A percentile compares a stretch with the other conserved stretches of the same genome.
Evolutionary conservation across 2,329 filamentous ascomycete genomes (phyloP).

Genomic region (Neoascochyta sp.): DNA sequence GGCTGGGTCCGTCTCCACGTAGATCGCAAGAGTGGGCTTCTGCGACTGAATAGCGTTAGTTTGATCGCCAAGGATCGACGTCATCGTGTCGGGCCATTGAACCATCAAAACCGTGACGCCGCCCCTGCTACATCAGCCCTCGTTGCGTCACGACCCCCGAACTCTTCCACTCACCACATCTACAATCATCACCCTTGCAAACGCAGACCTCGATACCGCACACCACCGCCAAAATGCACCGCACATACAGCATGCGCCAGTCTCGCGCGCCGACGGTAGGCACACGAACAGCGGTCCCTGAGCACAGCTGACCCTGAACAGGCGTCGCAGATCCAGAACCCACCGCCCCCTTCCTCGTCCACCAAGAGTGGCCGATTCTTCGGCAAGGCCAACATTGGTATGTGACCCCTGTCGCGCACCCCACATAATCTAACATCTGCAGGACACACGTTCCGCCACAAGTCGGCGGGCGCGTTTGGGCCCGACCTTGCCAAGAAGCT

Average conservation of each 20-base stretch:
- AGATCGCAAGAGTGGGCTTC: too few relatives aligned
- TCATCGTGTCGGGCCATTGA: too few relatives aligned
- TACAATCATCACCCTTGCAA: slow-evolving; percentile 1
- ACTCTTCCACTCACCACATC: slow-evolving; percentile 1
- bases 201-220: slow-evolving; percentile 1
- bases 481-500: slow-evolving; percentile 97
- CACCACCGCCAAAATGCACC: slow-evolving; percentile 67
- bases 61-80: too few relatives aligned
- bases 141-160: slow-evolving; percentile 6
- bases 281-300: slow-evolving; percentile 1
- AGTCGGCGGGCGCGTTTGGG: slow-evolving; percentile 71
- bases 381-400: slow-evolving; percentile 80
- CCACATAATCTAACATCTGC: slow-evolving; percentile 6
- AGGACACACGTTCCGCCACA: slow-evolving; percentile 70
- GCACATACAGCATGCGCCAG: slow-evolving; percentile 84
- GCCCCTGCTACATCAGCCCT: too few relatives aligned
- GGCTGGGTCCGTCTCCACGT: too few relatives aligned
- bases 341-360: slow-evolving; percentile 82
- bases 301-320: slow-evolving; percentile 2
- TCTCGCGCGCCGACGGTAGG: slow-evolving; percentile 76
- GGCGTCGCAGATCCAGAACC: slow-evolving; percentile 85
- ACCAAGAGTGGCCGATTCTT: slow-evolving; percentile 92
- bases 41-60: too few relatives aligned
- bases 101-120: too few relatives aligned
- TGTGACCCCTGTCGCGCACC: too few relatives aligned